Evolutionary conservation across 768 basidiomycete genomes (phyloP), one percentile per base, ranked within the genome.

Genomic region (Auriscalpium vulgare): DNA sequence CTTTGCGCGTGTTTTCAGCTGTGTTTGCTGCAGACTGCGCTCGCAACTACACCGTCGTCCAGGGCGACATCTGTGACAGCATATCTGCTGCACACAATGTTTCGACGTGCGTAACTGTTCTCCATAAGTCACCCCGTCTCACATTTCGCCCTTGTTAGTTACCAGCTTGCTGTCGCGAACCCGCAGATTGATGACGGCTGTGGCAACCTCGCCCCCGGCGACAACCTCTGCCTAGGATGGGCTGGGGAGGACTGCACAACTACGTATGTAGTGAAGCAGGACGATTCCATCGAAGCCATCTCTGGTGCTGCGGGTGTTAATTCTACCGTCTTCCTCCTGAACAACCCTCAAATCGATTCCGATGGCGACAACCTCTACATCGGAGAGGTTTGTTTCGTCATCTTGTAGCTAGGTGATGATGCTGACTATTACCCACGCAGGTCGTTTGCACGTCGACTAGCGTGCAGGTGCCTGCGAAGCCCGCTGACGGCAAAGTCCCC

Each of bases 91-190:
- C 75, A 35, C 63, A 83, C 65, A 79, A 81, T 53, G 80, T 78
- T 59, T 85, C 84, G 36, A 83, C 82, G 83, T 85, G 59, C 53
- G 81, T 71, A 35, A 29, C 10, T 10, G 16, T 10, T 23, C 16
- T n/a, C 38, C 36, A 17, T 43, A 50, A 67, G 65, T 45, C 16
- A 35, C 37, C 10, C 19, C 10, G 23, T 9, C 37, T 19, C 29
- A 38, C 21, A 19, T 40, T 6, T 5, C 48, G 8, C 17, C 35
- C 14, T 13, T 51, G 62, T 51, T 53, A 90, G 87, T 10, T 90
- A 83, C 74, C 88, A 91, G 69, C 81, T 91, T 53, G 82, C 85
- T 6, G 75, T 78, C 47, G 74, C 82, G 60, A 90, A 90, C 73
- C 53, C 71, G 0, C 69, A 63, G 56, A 58, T 61, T 52, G 79